Evolutionary conservation across 129 eudicot species (phyloP), one percentile per base, ranked within the genome.

Genomic region (Flaveria robusta): DNA sequence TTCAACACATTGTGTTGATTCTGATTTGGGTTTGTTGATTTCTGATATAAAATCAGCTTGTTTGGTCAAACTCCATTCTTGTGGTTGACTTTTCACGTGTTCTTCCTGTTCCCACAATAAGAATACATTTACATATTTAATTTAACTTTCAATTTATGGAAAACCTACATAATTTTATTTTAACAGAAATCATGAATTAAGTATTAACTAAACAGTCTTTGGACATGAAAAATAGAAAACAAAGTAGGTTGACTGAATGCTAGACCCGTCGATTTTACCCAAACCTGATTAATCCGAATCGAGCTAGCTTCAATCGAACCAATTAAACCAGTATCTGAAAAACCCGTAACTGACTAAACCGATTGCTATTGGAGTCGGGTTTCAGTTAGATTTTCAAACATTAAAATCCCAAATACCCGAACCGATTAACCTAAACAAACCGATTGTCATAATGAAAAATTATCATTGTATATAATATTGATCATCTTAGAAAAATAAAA

Each of bases 71-170:
- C 47, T 66, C 90, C 83, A 88, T 22, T 82, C 87, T 74, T 83
- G 85, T 84, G 83, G 84, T 85, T 86, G 85, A 68, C 81, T 85
- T 84, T 66, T 80, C 56, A 70, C 51, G 74, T 82, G 79, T 74
- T 83, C 86, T 54, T 87, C 93, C 96, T 89, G 88, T 74, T 78
- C 24, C 66, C 66, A 66, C 34, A n/a, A 55, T 9, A 60, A 46
- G 13, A 58, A 34, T 11, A 9, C 72, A 27, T 9, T 64, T 31
- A 34, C 11, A 9, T 69, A 27, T 9, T 64, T 31, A 24, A 56
- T 47, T 69, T 12, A 20, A 31, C 37, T 4, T 31, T 4, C 37
- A 23, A 34, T 67, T 23, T 39, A 74, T 45, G 62, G 42, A 43
- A 42, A 42, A 42, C 47, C 47, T 12, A 9, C 2, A 9, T 9